phyloP scores from a whole-genome alignment of 768 basidiomycete genomes.

The Lactifluus subvellereus region DNA sequence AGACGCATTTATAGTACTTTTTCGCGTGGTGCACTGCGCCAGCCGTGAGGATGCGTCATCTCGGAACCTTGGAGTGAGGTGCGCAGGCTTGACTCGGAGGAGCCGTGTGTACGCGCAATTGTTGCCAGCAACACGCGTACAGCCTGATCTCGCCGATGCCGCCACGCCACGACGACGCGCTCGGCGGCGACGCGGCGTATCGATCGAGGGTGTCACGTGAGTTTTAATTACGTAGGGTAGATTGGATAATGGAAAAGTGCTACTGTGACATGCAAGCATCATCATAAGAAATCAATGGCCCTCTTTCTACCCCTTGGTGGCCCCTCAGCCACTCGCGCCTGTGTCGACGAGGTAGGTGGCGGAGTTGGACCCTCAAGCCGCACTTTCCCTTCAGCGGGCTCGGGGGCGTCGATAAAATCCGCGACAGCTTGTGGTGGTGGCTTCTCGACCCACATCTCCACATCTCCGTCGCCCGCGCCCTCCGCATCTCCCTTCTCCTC shows the following conservation, averaged over 20 bases:
- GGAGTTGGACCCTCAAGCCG: not conserved
- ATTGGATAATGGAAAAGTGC: not conserved
- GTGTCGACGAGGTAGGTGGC: not conserved
- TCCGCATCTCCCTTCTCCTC: conserved; percentile 24
- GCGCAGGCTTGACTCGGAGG: not conserved
- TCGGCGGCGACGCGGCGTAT: not conserved
- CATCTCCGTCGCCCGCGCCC: conserved; percentile 33
- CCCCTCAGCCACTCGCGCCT: conserved; percentile 11
- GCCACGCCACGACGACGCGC: not conserved
- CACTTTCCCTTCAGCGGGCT: not conserved
- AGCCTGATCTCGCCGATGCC: not conserved
- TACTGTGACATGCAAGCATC: not conserved
- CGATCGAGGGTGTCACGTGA: not conserved
- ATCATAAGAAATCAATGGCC: conserved; percentile 28
- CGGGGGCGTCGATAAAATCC: conserved; percentile 25
- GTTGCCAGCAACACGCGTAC: not conserved
- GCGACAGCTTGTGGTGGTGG: conserved; percentile 47
- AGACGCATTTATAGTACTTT: not conserved
- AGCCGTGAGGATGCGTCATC: conserved; percentile 10
- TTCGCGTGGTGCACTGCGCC: not conserved
- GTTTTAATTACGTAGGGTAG: not conserved
- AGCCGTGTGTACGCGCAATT: conserved; percentile 7
- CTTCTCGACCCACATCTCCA: conserved; percentile 62
- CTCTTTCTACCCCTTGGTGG: conserved; percentile 26
- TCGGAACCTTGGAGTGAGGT: not conserved